phyloP scores from a whole-genome alignment of 164 flowering plant species.

The Euptelea pleiosperma region DNA sequence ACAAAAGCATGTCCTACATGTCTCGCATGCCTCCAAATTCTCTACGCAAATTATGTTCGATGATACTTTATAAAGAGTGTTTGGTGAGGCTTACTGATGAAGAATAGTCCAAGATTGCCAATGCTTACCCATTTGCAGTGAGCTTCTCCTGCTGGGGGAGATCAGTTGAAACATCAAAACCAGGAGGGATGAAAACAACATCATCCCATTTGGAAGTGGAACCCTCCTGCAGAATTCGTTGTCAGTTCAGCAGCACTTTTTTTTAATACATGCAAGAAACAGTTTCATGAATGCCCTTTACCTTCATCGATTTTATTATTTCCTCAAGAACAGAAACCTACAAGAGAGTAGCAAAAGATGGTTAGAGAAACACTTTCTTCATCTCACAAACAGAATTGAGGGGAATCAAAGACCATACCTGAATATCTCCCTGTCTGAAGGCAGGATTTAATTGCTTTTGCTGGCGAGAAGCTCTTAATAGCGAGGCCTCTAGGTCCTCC shows the following conservation, averaged over 20 bases:
- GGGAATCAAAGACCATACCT: conserved; percentile 38
- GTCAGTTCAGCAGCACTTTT: neutral
- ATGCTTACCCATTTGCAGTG: conserved; percentile 4
- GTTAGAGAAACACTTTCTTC: neutral
- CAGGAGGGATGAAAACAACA: conserved; percentile 89
- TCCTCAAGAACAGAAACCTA: conserved; percentile 85
- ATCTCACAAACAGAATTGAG: conserved; percentile 1
- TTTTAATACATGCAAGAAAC: neutral
- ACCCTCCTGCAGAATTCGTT: conserved; percentile 48
- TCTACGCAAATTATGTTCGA: neutral
- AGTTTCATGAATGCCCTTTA: conserved; percentile 15
- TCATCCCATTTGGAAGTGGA: conserved; percentile 63
- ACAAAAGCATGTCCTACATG: neutral
- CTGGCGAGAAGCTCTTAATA: conserved; percentile 55
- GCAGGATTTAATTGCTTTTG: conserved; percentile 60
- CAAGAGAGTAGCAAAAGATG: conserved; percentile 2
- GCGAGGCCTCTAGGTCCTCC: conserved; percentile 87
- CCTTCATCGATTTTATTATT: conserved; percentile 78
- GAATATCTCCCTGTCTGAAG: conserved; percentile 62
- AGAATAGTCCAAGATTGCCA: neutral
- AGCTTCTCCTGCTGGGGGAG: conserved; percentile 23
- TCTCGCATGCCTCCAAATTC: neutral
- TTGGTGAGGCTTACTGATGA: neutral
- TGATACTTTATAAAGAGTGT: neutral
- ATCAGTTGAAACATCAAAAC: conserved; percentile 67